Conservation (phyloP, 139 green algal species). For the Picochlorum sp. region DNA sequence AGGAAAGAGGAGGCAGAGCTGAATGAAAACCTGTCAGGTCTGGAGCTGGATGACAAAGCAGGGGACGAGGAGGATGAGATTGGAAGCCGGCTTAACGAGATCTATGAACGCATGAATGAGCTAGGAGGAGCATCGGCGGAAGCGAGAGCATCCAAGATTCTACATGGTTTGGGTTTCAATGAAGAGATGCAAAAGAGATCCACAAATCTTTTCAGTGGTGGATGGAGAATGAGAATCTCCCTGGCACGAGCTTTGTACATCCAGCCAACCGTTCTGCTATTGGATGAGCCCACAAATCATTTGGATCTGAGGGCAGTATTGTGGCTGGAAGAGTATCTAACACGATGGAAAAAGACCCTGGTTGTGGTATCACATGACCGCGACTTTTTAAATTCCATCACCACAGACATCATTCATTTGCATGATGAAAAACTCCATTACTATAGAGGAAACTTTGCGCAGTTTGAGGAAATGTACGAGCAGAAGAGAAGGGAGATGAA, state of each 20-base stretch:
- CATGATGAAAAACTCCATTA: constrained; percentile 91
- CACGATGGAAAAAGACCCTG: constrained; percentile 92
- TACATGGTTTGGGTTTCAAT: constrained; percentile 87
- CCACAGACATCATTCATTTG: constrained; percentile 99
- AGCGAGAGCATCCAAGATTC: constrained; percentile 88
- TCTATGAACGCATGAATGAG: constrained; percentile 87
- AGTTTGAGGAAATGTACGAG: constrained; percentile 99
- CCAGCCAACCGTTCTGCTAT: constrained; percentile 93
- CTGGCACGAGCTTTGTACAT: constrained; percentile 98
- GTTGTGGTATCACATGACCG: constrained; percentile 97
- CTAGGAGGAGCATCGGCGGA: constrained; percentile 81
- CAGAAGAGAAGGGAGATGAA: constrained; percentile 89
- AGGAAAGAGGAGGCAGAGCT: constrained; percentile 75
- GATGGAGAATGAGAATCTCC: constrained; percentile 97
- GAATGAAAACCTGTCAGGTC: constrained; percentile 36
- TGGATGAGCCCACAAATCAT: constrained; percentile 99
- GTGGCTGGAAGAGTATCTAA: constrained; percentile 82
- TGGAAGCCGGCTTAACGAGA: constrained; percentile 62
- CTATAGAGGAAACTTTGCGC: constrained; percentile 84
- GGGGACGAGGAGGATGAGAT: constrained; percentile 29
- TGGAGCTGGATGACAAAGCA: constrained; percentile 24
- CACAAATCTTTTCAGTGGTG: constrained; percentile 78
- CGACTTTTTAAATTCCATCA: constrained; percentile 97
- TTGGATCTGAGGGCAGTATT: constrained; percentile 89
- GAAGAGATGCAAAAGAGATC: constrained; percentile 75